Conservation (phyloP, 768 basidiomycete genomes). For the Fistulinella prunicolor region DNA sequence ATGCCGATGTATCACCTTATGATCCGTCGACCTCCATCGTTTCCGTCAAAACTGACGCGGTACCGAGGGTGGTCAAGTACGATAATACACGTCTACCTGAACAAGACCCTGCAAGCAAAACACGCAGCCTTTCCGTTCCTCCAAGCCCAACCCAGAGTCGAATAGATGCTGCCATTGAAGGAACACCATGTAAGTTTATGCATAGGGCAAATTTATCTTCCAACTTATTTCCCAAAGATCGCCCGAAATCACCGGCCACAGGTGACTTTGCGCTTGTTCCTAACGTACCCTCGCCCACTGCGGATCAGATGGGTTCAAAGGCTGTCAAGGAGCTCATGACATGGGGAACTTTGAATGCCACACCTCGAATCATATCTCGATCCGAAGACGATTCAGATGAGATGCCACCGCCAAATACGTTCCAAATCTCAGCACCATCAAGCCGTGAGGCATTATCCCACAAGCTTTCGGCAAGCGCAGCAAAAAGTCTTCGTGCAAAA, state of each 20-base stretch:
- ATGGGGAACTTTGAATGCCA: slow-evolving; percentile 91
- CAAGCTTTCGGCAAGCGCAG: slow-evolving; percentile 76
- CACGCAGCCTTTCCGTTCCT: slow-evolving; percentile 53
- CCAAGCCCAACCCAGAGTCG: slow-evolving; percentile 89
- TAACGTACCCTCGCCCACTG: slow-evolving; percentile 82
- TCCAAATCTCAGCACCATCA: slow-evolving; percentile 75
- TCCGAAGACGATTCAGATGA: slow-evolving; percentile 50
- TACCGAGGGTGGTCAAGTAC: slow-evolving; percentile 69
- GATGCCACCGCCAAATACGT: slow-evolving; percentile 51
- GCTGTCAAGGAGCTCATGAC: slow-evolving; percentile 95
- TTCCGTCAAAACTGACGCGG: slow-evolving; percentile 33
- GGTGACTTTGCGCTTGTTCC: slow-evolving; percentile 76
- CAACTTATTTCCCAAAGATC: slow-evolving; percentile 47
- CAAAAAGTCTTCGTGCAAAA: slow-evolving; percentile 75
- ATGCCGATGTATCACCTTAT: slow-evolving; percentile 83
- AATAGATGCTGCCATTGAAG: slow-evolving; percentile 89
- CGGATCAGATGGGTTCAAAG: slow-evolving; percentile 72
- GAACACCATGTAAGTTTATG: slow-evolving; percentile 74
- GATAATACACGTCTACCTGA: slow-evolving; percentile 77
- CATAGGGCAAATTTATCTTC: background rate
- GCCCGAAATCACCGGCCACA: slow-evolving; percentile 51
- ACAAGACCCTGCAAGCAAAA: slow-evolving; percentile 52
- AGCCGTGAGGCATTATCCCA: slow-evolving; percentile 79
- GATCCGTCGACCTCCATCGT: slow-evolving; percentile 38
- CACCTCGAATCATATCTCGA: slow-evolving; percentile 81